phyloP scores from a whole-genome alignment of 108 stramenopile genomes.

The Conticribra guillardii region DNA sequence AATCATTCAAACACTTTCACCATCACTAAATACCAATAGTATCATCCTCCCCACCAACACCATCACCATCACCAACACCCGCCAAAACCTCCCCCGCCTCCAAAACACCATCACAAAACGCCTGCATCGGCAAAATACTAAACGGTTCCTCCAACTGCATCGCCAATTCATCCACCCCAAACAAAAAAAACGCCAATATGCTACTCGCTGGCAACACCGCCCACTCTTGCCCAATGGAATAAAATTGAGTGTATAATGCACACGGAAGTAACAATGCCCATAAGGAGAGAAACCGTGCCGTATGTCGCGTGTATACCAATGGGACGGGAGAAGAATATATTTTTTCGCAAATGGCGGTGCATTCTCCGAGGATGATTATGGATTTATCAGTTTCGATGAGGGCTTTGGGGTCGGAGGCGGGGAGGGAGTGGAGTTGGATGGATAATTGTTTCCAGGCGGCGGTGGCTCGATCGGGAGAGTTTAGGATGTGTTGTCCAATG shows the following conservation, averaged over 20 bases:
- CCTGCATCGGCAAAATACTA: conserved; percentile 68
- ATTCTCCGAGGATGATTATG: conserved; percentile 49
- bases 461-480: conserved; percentile 43
- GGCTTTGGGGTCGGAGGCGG: conserved; percentile 40
- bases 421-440: conserved; percentile 42
- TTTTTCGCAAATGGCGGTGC: conserved; percentile 47
- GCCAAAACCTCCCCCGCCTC: not conserved
- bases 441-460: conserved; percentile 54
- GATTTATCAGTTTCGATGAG: conserved; percentile 59
- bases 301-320: conserved; percentile 68
- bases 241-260: conserved; percentile 60
- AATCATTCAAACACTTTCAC: too few relatives aligned
- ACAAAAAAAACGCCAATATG: conserved; percentile 55
- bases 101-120: conserved; percentile 42
- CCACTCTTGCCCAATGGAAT: not conserved
- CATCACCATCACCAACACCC: not conserved
- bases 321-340: conserved; percentile 64
- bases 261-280: conserved; percentile 67
- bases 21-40: too few relatives aligned
- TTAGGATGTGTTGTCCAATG: too few relatives aligned
- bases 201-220: conserved; percentile 52
- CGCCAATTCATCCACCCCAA: conserved; percentile 78
- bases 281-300: conserved; percentile 64
- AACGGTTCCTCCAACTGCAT: conserved; percentile 84
- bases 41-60: not conserved